Evolutionary conservation across 192 early-diverging fungal genomes (phyloP).

Genomic region (Pilobolus umbonatus): DNA sequence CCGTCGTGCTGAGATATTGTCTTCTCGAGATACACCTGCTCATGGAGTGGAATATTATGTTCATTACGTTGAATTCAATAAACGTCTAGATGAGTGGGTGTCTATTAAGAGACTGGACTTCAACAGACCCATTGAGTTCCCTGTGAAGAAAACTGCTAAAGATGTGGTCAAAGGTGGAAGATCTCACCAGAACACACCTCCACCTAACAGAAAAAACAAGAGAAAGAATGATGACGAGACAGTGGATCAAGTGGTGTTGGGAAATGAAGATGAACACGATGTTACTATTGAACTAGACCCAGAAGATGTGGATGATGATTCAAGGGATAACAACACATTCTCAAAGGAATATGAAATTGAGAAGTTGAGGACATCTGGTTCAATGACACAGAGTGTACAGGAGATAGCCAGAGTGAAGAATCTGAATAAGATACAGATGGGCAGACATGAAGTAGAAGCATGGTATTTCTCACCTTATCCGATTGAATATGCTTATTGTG

Average conservation of each 20-base stretch:
- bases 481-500: slow-evolving; percentile 71
- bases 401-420: slow-evolving; percentile 96
- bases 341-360: slow-evolving; percentile 97
- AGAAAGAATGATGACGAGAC: background rate
- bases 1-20: slow-evolving; percentile 84
- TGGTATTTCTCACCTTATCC: slow-evolving; percentile 99
- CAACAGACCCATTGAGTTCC: slow-evolving; percentile 64
- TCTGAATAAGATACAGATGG: slow-evolving; percentile 89
- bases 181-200: slow-evolving; percentile 6
- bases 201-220: background rate
- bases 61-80: slow-evolving; percentile 96
- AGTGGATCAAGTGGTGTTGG: slow-evolving; percentile 10
- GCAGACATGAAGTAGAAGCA: slow-evolving; percentile 84
- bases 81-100: slow-evolving; percentile 98
- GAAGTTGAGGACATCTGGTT: slow-evolving; percentile 85
- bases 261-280: slow-evolving; percentile 8
- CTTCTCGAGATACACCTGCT: slow-evolving; percentile 53
- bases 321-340: slow-evolving; percentile 50
- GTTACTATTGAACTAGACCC: slow-evolving; percentile 6
- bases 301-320: slow-evolving; percentile 22
- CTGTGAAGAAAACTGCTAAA: slow-evolving; percentile 13
- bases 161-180: slow-evolving; percentile 3
- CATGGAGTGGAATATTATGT: slow-evolving; percentile 81
- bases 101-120: slow-evolving; percentile 57
- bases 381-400: slow-evolving; percentile 95